Conservation (phyloP, 139 green algal species). For the Haematococcus lacustris region DNA sequence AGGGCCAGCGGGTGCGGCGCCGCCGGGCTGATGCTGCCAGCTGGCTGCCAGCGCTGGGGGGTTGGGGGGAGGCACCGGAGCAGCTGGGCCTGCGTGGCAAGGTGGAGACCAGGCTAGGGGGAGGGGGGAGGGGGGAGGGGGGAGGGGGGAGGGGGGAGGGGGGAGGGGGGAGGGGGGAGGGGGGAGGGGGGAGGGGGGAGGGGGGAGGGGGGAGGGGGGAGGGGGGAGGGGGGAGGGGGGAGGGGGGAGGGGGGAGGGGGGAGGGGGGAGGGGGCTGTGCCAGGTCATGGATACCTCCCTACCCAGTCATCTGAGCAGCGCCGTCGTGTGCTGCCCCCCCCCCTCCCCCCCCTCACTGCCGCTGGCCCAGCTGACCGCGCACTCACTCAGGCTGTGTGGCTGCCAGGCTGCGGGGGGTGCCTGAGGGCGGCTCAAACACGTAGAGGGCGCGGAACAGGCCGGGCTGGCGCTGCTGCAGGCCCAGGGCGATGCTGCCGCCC, state of each 20-base stretch:
- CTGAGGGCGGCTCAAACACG: conserved; percentile 11
- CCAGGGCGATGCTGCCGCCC: conserved; percentile 13
- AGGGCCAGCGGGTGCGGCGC: conserved; percentile 8
- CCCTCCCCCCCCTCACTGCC: not conserved
- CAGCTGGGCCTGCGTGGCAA: not conserved
- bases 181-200: not conserved
- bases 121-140: not conserved
- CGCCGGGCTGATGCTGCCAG: not conserved
- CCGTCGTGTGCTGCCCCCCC: not conserved
- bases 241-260: not conserved
- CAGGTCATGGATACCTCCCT: not conserved
- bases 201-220: not conserved
- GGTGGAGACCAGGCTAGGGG: not conserved
- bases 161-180: too few relatives aligned
- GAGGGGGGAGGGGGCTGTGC: not conserved
- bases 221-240: not conserved
- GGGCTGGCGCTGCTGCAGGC: conserved; percentile 13
- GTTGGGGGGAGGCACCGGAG: not conserved
- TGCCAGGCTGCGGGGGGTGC: not conserved
- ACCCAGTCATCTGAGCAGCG: not conserved
- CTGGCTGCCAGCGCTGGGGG: not conserved
- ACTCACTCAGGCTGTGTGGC: not conserved
- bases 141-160: too few relatives aligned
- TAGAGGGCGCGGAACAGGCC: conserved; percentile 18
- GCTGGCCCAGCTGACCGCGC: not conserved